Evolutionary conservation across 306 rosid species (phyloP).

Genomic region (Quercus parvula): DNA sequence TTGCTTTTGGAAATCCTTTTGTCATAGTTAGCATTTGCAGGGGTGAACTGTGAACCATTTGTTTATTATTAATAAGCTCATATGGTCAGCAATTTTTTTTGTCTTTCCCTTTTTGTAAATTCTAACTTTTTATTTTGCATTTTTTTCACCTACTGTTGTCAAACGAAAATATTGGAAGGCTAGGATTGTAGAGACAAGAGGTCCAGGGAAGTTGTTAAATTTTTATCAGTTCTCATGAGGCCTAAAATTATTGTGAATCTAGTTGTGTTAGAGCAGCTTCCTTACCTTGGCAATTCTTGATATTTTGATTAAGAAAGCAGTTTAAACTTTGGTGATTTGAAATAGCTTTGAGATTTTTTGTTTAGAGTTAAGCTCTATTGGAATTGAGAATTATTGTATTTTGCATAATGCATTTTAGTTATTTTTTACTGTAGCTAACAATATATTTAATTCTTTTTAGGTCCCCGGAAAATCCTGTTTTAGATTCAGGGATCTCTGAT

Average conservation of each 20-base stretch:
- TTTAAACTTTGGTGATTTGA: neutral
- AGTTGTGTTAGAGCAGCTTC: neutral
- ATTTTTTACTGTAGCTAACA: constrained; percentile 16
- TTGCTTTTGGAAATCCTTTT: constrained; percentile 7
- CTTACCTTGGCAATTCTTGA: neutral
- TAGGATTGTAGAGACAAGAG: neutral
- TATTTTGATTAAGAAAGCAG: neutral
- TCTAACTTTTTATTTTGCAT: neutral
- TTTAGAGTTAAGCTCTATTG: neutral
- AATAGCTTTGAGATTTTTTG: neutral
- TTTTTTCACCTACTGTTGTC: neutral
- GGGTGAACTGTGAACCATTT: neutral
- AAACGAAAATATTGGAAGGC: neutral
- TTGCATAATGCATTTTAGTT: neutral
- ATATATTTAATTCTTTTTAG: constrained; percentile 40
- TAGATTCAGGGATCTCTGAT: constrained; percentile 44
- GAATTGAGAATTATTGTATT: neutral
- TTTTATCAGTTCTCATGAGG: neutral
- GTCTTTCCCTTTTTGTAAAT: neutral
- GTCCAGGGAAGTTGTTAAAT: neutral
- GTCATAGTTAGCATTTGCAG: neutral
- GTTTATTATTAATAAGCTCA: neutral
- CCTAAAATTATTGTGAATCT: neutral
- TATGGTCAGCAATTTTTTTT: neutral
- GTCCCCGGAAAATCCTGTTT: constrained; percentile 45